Evolutionary conservation across 495 filamentous ascomycete genomes (phyloP).

Genomic region (Talaromyces liani): DNA sequence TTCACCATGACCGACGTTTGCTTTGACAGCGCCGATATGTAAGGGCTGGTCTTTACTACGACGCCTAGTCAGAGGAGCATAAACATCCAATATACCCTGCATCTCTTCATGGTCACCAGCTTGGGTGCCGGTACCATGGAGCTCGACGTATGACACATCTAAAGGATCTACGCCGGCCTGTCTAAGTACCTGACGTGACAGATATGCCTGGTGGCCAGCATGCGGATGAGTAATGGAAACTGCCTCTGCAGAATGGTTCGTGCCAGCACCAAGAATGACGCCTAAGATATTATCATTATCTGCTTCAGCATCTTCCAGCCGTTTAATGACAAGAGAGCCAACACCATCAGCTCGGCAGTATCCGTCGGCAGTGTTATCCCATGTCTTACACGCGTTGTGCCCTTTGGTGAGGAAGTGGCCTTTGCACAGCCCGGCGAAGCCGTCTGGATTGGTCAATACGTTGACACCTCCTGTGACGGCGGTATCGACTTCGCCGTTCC

Average conservation of each 20-base stretch:
- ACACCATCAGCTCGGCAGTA: constrained; percentile 11
- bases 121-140: constrained; percentile 41
- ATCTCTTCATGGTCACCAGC: constrained; percentile 31
- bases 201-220: constrained; percentile 37
- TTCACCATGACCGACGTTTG: constrained; percentile 36
- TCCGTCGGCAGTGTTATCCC: constrained; percentile 63
- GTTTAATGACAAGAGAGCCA: constrained; percentile 36
- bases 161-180: constrained; percentile 38
- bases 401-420: constrained; percentile 59
- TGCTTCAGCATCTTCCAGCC: constrained; percentile 36
- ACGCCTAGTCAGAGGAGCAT: constrained; percentile 13
- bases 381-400: constrained; percentile 57
- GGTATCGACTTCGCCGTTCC: constrained; percentile 60
- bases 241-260: constrained; percentile 21
- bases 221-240: constrained; percentile 39
- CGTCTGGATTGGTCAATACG: constrained; percentile 58
- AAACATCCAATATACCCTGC: constrained; percentile 20
- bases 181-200: constrained; percentile 35
- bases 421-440: constrained; percentile 59
- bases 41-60: constrained; percentile 13
- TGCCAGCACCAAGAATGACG: constrained; percentile 21
- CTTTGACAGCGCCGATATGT: constrained; percentile 26
- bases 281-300: constrained; percentile 41
- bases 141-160: constrained; percentile 45
- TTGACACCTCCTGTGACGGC: constrained; percentile 67